phyloP scores from a whole-genome alignment of 148 eudicot species.

The Fallopia convolvulus region DNA sequence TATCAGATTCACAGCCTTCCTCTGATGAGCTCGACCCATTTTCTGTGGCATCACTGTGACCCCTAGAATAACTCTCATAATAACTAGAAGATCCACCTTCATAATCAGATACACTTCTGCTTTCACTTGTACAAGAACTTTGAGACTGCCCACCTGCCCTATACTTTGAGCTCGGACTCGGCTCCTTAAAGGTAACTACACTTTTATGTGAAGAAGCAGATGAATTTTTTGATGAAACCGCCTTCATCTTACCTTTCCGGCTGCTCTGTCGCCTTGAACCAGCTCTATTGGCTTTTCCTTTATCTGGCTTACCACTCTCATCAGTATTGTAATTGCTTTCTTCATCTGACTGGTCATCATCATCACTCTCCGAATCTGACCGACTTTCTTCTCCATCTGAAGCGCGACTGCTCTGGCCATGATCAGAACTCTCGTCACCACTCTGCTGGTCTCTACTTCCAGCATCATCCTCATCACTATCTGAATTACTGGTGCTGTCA shows the following conservation, averaged over 20 bases:
- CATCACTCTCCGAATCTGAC: background rate
- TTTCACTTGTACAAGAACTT: conserved; percentile 26
- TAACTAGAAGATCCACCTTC: conserved; percentile 15
- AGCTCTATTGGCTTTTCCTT: background rate
- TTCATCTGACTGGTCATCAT: background rate
- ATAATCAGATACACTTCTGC: conserved; percentile 30
- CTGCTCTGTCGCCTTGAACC: conserved; percentile 5
- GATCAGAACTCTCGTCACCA: background rate
- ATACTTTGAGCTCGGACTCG: background rate
- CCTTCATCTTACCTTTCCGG: background rate
- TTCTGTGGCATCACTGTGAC: background rate
- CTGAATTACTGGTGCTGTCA: background rate
- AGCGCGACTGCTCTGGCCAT: background rate
- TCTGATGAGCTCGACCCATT: conserved; percentile 9
- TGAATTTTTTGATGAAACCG: background rate
- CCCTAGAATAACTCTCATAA: background rate
- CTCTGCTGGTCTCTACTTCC: conserved; percentile 4
- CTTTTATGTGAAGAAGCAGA: background rate
- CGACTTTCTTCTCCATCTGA: conserved; percentile 11
- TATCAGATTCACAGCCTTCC: background rate
- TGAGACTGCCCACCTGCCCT: background rate
- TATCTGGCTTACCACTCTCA: background rate
- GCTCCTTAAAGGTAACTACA: conserved; percentile 17
- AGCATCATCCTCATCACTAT: conserved; percentile 9
- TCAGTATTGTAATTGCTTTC: background rate